A percentile compares a stretch with the other conserved stretches of the same genome.
These are phyloP conservation scores for Aspergillus haitiensis DNA, from an alignment of 495 filamentous ascomycete species.

Conservation along the genomic window DNA sequence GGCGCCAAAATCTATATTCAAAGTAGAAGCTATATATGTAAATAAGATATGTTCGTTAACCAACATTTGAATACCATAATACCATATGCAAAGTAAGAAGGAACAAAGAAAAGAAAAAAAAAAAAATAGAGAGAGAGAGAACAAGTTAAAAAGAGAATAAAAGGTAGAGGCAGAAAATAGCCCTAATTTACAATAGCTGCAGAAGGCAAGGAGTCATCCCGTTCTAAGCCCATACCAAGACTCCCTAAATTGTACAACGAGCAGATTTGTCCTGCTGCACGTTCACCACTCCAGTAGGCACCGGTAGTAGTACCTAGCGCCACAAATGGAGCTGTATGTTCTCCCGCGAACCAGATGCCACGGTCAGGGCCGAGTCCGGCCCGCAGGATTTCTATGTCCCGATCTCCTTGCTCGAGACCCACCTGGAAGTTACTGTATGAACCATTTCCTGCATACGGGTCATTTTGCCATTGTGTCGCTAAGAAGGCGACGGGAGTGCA, in stretches of 20 bases:
- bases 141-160: not conserved
- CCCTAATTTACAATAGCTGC: constrained; percentile 6
- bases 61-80: not conserved
- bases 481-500: constrained; percentile 65
- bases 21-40: not conserved
- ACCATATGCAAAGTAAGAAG: not conserved
- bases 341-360: constrained; percentile 87
- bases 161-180: not conserved
- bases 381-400: constrained; percentile 72
- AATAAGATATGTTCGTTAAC: not conserved
- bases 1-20: not conserved
- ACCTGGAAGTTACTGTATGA: constrained; percentile 88
- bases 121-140: not conserved
- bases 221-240: constrained; percentile 27
- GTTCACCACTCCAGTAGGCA: constrained; percentile 83
- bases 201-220: constrained; percentile 45
- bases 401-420: constrained; percentile 64
- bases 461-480: constrained; percentile 77
- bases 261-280: constrained; percentile 65
- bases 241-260: constrained; percentile 33
- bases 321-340: constrained; percentile 87
- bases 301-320: constrained; percentile 24
- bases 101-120: not conserved
- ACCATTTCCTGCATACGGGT: constrained; percentile 84
- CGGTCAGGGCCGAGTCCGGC: constrained; percentile 62